Conservation (phyloP, 2,329 filamentous ascomycete genomes). For the Sporothrix luriei region DNA sequence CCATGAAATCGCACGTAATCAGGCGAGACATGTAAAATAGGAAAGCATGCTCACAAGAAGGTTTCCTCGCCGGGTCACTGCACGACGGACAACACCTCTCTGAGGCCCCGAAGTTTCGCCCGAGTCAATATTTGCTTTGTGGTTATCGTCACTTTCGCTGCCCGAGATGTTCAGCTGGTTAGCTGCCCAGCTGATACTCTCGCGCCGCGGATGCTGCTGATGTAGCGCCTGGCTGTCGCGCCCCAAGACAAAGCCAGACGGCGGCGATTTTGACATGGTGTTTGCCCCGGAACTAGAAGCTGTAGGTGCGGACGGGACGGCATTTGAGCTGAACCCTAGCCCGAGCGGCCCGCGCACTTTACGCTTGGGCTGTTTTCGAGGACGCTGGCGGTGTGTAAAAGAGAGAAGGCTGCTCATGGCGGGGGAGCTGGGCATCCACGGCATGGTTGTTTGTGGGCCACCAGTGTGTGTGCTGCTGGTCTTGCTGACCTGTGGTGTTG, state of each 20-base stretch:
- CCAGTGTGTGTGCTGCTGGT: conserved; percentile 50
- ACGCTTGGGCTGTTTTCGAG: conserved; percentile 67
- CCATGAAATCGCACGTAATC: background rate
- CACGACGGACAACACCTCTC: conserved; percentile 76
- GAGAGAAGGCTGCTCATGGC: conserved; percentile 77
- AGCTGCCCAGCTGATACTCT: conserved; percentile 88
- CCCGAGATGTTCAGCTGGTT: conserved; percentile 83
- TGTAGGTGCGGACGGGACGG: conserved; percentile 43
- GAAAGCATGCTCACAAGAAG: conserved; percentile 65
- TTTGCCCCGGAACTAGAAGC: conserved; percentile 3
- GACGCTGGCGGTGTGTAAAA: conserved; percentile 75
- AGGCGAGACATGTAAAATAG: background rate
- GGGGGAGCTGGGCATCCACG: conserved; percentile 54
- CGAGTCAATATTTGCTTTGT: conserved; percentile 50
- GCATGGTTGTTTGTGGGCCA: conserved; percentile 31
- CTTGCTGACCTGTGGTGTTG: conserved; percentile 76
- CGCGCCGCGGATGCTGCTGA: conserved; percentile 62
- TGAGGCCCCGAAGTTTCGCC: conserved; percentile 55
- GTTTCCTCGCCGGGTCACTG: conserved; percentile 85
- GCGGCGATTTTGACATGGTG: conserved; percentile 65
- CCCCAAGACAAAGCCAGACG: conserved; percentile 54
- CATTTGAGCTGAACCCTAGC: conserved; percentile 52
- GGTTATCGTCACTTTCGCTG: conserved; percentile 76
- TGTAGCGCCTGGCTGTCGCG: conserved; percentile 1
- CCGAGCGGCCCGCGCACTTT: conserved; percentile 52